These are phyloP conservation scores for Davidsoniella virescens DNA, from an alignment of 2,329 filamentous ascomycete genomes.

Conservation along the genomic window DNA sequence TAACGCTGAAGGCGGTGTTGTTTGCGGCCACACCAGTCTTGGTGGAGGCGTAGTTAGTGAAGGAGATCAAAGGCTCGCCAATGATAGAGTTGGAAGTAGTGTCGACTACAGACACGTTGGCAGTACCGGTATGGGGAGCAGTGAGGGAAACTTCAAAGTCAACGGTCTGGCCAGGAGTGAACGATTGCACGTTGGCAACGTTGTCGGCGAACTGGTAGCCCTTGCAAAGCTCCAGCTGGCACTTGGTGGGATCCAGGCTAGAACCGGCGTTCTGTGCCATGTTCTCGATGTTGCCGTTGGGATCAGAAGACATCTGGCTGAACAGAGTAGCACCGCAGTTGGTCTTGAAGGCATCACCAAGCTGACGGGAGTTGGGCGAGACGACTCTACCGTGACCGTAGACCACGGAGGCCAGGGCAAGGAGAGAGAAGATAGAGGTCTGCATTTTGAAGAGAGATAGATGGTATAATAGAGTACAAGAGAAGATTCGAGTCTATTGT, in stretches of 20 bases:
- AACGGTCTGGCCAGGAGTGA: conserved; percentile 26
- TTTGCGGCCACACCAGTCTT: conserved; percentile 23
- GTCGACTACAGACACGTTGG: conserved; percentile 42
- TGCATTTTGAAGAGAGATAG: conserved; percentile 9
- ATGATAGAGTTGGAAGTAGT: conserved; percentile 35
- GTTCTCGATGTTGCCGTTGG: conserved; percentile 24
- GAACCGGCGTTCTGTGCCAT: conserved; percentile 18
- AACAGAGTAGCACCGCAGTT: conserved; percentile 28
- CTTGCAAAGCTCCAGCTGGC: conserved; percentile 25
- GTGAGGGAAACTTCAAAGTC: conserved; percentile 25
- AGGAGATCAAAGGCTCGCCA: conserved; percentile 35
- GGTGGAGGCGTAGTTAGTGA: conserved; percentile 37
- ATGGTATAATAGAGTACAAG: background rate
- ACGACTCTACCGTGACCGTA: conserved; percentile 29
- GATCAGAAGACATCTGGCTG: conserved; percentile 20
- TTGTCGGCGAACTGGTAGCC: conserved; percentile 32
- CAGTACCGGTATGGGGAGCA: conserved; percentile 29
- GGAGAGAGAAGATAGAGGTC: conserved; percentile 7
- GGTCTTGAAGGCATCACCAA: conserved; percentile 27
- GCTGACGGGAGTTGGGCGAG: conserved; percentile 24
- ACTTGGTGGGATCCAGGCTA: conserved; percentile 16
- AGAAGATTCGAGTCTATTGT: background rate
- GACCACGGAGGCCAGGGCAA: conserved; percentile 16
- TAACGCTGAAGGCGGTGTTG: conserved; percentile 29
- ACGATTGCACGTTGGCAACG: conserved; percentile 25